Evolutionary conservation across 2,329 filamentous ascomycete genomes (phyloP), one percentile per base, ranked within the genome.

Genomic region (Tolypocladium capitatum): DNA sequence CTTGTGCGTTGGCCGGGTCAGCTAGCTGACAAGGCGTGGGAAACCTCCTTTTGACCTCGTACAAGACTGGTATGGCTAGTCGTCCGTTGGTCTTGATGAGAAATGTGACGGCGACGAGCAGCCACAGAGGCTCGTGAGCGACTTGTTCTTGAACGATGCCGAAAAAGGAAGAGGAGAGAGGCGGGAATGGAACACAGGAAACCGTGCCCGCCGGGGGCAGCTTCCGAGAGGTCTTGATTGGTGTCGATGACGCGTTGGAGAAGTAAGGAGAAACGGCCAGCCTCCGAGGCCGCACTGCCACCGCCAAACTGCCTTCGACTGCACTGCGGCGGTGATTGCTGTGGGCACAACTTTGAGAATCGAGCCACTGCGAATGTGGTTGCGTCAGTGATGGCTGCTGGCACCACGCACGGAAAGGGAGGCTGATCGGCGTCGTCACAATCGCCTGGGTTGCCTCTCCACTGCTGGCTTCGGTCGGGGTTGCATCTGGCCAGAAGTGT

Each of bases 61-160:
- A 82, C 53, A 94, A 84, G 0, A 84, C 73, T 0, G 90, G 90
- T 28, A 92, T 81, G 4, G 89, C 86, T 10, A 78, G 73, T 43
- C 72, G 75, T 11, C 86, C 90, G 3, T 78, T 73, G 0, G 89
- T 95, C 50, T 84, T 81, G 62, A 91, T 91, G 30, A 95, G 78
- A 56, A 95, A 90, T 0, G 86, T 88, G 5, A 89, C 82, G 13
- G 85, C 88, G 30, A 95, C 72, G 2, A 95, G 75, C 2, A 96
- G 76, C 53, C 81, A 82, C 63, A 94, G 95, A 0, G 89, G 84
- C 48, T 88, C 75, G 45, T 76, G 64, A 2, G 81, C 80, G 16
- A 94, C 76, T 53, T 82, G 76, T 61, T 95, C 90, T 61, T 96
- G 90, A 34, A 95, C 80, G 2, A 96, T 74, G 0, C 89, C 89